These are phyloP conservation scores for Sarocladium kiliense DNA, from an alignment of 2,329 filamentous ascomycete species.

Conservation along the genomic window DNA sequence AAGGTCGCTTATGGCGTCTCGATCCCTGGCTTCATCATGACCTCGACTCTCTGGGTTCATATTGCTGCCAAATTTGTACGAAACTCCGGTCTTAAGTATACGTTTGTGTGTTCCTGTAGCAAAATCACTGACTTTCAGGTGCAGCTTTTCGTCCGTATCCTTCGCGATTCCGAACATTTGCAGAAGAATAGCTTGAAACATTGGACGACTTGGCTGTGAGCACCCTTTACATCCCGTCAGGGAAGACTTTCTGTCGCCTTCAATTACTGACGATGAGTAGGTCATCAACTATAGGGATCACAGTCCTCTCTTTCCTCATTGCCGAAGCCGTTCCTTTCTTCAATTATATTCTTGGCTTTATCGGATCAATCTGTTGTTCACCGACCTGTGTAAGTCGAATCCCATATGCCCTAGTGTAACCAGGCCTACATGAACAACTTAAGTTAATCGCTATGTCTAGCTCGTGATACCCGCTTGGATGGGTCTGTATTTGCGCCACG, in stretches of 20 bases:
- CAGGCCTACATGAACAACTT: too few species aligned
- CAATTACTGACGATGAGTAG: too few species aligned
- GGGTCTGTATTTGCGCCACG: slow-evolving; percentile 17
- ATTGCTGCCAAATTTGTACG: slow-evolving; percentile 20
- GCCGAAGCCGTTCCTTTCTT: slow-evolving; percentile 19
- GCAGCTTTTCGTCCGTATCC: slow-evolving; percentile 16
- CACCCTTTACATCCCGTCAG: not conserved
- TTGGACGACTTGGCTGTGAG: slow-evolving; percentile 13
- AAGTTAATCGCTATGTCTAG: too few species aligned
- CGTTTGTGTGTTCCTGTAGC: not conserved
- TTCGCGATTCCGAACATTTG: not conserved
- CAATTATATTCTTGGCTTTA: slow-evolving; percentile 17
- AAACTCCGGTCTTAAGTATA: too few species aligned
- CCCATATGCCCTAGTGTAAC: too few species aligned
- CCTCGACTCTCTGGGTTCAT: slow-evolving; percentile 20
- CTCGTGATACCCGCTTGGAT: slow-evolving; percentile 19
- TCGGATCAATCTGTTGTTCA: slow-evolving; percentile 19
- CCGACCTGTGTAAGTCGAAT: slow-evolving; percentile 19
- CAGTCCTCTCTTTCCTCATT: slow-evolving; percentile 14
- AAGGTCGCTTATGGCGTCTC: slow-evolving; percentile 36
- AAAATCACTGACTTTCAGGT: too few species aligned
- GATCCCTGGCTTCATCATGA: slow-evolving; percentile 22
- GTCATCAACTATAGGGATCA: slow-evolving; percentile 15
- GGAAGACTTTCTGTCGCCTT: too few species aligned
- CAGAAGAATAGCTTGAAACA: not conserved